Base-by-base conservation (phyloP, 352 stramenopile species). In the Salisapilia sapeloensis region DNA sequence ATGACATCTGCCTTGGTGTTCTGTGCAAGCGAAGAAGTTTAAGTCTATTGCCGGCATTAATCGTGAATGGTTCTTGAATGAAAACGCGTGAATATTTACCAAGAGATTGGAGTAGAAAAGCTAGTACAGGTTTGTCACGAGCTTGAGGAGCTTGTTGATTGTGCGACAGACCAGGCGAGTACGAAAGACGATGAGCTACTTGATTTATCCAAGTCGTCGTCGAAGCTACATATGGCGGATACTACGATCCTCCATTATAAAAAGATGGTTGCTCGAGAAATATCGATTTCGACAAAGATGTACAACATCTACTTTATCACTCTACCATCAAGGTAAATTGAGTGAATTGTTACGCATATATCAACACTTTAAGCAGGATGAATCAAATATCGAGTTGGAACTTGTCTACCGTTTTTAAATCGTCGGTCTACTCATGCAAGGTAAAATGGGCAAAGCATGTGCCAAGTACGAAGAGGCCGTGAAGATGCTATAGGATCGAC, bases 361-460 rank as follows among this genome's bases (percentile, higher is more conserved):
- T 40, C 46, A 77, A 46, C 38, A 43, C 12, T 45, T 53, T 24
- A 56, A 57, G 18, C 38, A 50, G 24, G 49, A 48, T 17, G 76
- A 67, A 38, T 47, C 62, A 24, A 32, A 35, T 23, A 38, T 29
- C 8, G 50, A 70, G 22, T 63, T 63, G 15, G 66, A 82, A 46
- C 65, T 82, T 39, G 60, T 82, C 44, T 79, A 76, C 37, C 66
- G 66, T 16, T 82, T 74, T 14, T 62, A 58, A 18, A 69, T 82
- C 43, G 50, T 66, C 2, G 66, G 60, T 21, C 63, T 63, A 41
- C 36, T 78, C 37, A 49, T 78, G 27, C 35, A 42, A 4, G 42
- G 54, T n/a, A 45, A 85, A 16, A 42, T 80, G 29, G 56, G 69
- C 8, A 25, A 8, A 6, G 63, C 66, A 10, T 19, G 58, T 6